Evolutionary conservation across 805 yeast species (phyloP), one percentile per base, ranked within the genome.

Genomic region (Starmerella gropengiesseri): DNA sequence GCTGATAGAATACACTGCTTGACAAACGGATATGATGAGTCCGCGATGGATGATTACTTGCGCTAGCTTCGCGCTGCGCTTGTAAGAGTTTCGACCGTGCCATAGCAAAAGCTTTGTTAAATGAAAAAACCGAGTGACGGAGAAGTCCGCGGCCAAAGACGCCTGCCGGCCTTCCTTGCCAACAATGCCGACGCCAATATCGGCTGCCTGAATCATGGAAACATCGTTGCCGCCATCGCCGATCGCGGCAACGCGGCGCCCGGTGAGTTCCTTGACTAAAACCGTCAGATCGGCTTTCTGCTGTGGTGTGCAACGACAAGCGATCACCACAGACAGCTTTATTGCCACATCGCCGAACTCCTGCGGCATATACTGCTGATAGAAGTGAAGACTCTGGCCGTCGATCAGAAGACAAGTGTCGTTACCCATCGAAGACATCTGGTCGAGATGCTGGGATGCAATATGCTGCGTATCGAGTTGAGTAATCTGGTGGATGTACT

Each of bases 171-270:
- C 99, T 60, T 91, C 99, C 61, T 91, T 91, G 28, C 99, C 99
- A 17, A 91, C 98, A 52, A 91, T 91, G 44, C 99, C 99, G 22
- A 91, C 94, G 46, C 99, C 99, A 8, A 91, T 95, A 65, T 93
- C 95, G 0, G 99, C 98, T 52, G 93, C 81, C 63, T 91, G 98
- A 52, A 91, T 91, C 99, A 91, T 91, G 54, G 94, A 82, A 26
- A 91, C 99, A 63, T 91, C 99, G 57, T 91, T 91, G 55, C 99
- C 99, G 55, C 99, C 99, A 62, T 91, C 99, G 44, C 99, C 99
- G 52, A 91, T 93, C 57, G 97, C 91, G 52, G 97, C 89, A 2
- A 89, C 96, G 40, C 98, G 68, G 57, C 83, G 84, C 5, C 84
- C 83, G 0, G 97, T 91, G 23, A 74, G 64, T 46, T 73, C 74